Evolutionary conservation across 805 yeast genomes (phyloP).

Genomic region (Saccharomycopsis javanensis): DNA sequence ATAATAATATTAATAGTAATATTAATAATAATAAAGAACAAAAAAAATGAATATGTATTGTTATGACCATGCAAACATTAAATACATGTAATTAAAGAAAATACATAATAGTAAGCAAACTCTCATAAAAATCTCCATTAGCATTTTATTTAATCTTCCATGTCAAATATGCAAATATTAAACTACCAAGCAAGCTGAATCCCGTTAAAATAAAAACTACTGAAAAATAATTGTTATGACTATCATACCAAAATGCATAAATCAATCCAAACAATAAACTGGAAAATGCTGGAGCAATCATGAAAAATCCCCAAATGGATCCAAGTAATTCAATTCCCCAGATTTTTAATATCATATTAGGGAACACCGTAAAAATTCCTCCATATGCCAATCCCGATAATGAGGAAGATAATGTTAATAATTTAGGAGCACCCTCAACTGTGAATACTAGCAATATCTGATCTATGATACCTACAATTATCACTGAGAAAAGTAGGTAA

Average conservation of each 20-base stretch:
- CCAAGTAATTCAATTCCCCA: constrained; percentile 90
- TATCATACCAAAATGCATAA: constrained; percentile 58
- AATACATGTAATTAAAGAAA: background rate
- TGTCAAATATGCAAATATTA: background rate
- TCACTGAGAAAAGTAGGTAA: constrained; percentile 26
- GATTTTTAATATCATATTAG: constrained; percentile 69
- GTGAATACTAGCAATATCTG: constrained; percentile 24
- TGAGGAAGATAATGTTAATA: constrained; percentile 27
- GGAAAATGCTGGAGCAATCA: constrained; percentile 84
- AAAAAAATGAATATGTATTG: no score
- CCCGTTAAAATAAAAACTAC: constrained; percentile 10
- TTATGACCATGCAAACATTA: background rate
- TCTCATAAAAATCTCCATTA: no score
- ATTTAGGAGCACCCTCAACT: background rate
- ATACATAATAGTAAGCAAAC: no score
- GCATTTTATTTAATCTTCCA: constrained; percentile 12
- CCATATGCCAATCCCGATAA: constrained; percentile 71
- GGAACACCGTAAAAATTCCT: constrained; percentile 74
- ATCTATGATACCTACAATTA: constrained; percentile 29
- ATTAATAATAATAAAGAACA: no score
- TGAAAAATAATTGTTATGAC: constrained; percentile 24
- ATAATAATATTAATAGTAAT: no score
- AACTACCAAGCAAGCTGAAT: constrained; percentile 4
- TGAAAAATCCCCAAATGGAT: constrained; percentile 84
- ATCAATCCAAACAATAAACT: constrained; percentile 56